Conservation (phyloP, 176 grass and related monocot species). For the Carex kokanica region DNA sequence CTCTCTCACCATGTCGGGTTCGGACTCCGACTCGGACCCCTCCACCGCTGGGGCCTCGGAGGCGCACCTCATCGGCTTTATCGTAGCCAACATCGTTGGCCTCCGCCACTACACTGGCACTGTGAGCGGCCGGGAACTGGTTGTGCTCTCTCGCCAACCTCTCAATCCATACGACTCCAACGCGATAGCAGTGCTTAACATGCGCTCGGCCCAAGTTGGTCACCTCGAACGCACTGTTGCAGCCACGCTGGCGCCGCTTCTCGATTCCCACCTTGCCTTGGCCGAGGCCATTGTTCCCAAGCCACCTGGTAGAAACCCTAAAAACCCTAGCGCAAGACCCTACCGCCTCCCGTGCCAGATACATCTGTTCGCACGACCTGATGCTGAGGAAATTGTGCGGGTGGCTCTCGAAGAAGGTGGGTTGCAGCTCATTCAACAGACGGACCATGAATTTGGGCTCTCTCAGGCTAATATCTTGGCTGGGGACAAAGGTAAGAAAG, state of each 20-base stretch:
- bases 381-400: slow-evolving; percentile 26
- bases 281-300: slow-evolving; percentile 56
- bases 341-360: slow-evolving; percentile 59
- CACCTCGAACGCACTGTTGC: slow-evolving; percentile 38
- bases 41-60: slow-evolving; percentile 25
- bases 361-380: slow-evolving; percentile 60
- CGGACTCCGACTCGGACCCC: slow-evolving; percentile 1
- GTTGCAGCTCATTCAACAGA: slow-evolving; percentile 42
- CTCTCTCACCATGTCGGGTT: background rate
- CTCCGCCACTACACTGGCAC: slow-evolving; percentile 43
- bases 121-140: slow-evolving; percentile 49
- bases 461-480: slow-evolving; percentile 61
- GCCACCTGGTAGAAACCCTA: slow-evolving; percentile 19
- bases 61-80: slow-evolving; percentile 62
- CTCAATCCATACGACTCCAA: slow-evolving; percentile 56
- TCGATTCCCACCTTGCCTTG: slow-evolving; percentile 50
- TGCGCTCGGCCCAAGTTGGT: slow-evolving; percentile 37
- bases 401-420: slow-evolving; percentile 29
- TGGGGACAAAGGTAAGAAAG: slow-evolving; percentile 36
- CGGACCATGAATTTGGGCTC: slow-evolving; percentile 54
- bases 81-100: slow-evolving; percentile 58
- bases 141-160: slow-evolving; percentile 63
- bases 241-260: slow-evolving; percentile 53
- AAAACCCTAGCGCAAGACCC: slow-evolving; percentile 6
- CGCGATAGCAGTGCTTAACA: slow-evolving; percentile 61